Evolutionary conservation across 176 grass and related monocot genomes (phyloP).

Genomic region (Saccharum spontaneum): DNA sequence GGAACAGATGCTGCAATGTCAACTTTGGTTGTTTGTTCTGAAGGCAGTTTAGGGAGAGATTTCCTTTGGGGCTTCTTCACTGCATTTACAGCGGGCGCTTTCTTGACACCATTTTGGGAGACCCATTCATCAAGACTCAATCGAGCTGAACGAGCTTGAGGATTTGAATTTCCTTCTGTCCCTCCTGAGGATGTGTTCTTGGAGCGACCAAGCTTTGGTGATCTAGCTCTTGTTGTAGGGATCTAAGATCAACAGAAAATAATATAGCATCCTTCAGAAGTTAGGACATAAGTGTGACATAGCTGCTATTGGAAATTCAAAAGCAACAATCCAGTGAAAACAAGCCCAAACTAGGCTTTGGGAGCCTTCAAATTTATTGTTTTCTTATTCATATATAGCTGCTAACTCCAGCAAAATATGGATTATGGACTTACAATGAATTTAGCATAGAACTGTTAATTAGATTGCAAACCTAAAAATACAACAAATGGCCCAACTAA

Average conservation of each 20-base stretch:
- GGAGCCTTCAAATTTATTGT: neutral
- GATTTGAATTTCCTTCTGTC: constrained; percentile 16
- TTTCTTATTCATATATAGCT: neutral
- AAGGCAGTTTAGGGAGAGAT: constrained; percentile 57
- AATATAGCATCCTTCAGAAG: constrained; percentile 19
- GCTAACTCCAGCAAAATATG: neutral
- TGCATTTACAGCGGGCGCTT: constrained; percentile 9
- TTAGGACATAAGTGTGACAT: neutral
- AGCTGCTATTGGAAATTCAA: neutral
- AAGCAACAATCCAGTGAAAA: constrained; percentile 7
- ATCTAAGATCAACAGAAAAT: constrained; percentile 42
- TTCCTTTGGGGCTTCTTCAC: constrained; percentile 51
- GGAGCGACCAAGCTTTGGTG: constrained; percentile 63
- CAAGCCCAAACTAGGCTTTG: neutral
- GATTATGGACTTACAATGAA: neutral
- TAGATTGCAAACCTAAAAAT: constrained; percentile 6
- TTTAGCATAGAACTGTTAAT: neutral
- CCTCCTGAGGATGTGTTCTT: constrained; percentile 38
- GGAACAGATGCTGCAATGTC: neutral
- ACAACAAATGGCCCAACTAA: neutral
- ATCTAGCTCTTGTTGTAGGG: constrained; percentile 61
- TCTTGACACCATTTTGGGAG: constrained; percentile 35
- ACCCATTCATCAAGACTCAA: constrained; percentile 49
- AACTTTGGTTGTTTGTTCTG: constrained; percentile 41
- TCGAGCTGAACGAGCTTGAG: constrained; percentile 36